phyloP scores from a whole-genome alignment of 2,329 filamentous ascomycete species.

The Colletotrichum sp. region DNA sequence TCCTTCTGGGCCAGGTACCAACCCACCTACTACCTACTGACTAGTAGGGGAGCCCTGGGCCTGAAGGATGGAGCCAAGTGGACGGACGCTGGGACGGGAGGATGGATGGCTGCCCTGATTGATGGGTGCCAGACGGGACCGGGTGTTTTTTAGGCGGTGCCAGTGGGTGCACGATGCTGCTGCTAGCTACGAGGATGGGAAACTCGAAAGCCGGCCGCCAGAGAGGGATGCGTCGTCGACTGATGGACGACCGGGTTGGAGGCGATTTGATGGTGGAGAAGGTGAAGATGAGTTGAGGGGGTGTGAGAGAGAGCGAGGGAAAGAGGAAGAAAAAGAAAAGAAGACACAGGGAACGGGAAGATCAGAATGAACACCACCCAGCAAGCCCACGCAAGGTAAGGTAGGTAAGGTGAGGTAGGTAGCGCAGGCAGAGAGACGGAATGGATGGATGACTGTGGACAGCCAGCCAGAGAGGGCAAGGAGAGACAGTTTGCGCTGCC shows the following conservation, averaged over 20 bases:
- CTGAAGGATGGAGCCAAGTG: constrained; percentile 1
- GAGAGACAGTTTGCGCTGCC: neutral
- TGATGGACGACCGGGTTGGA: neutral
- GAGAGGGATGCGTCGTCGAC: neutral
- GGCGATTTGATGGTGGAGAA: neutral
- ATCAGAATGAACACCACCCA: constrained; percentile 12
- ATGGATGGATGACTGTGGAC: neutral
- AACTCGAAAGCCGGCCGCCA: neutral
- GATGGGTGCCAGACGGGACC: neutral
- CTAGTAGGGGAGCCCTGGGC: neutral
- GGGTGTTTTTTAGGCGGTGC: neutral
- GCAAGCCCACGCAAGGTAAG: neutral
- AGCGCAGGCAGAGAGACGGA: neutral
- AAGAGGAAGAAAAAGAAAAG: constrained; percentile 25
- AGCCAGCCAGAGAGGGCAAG: neutral
- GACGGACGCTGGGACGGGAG: constrained; percentile 1
- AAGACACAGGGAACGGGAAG: constrained; percentile 32
- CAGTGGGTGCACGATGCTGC: neutral
- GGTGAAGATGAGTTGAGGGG: constrained; percentile 8
- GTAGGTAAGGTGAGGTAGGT: neutral
- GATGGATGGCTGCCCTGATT: constrained; percentile 9
- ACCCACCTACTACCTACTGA: neutral
- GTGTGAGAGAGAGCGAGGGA: constrained; percentile 33
- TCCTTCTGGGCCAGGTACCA: neutral
- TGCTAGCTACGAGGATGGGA: neutral